phyloP scores from a whole-genome alignment of 2,329 filamentous ascomycete genomes.

The Cladosporium sp. region DNA sequence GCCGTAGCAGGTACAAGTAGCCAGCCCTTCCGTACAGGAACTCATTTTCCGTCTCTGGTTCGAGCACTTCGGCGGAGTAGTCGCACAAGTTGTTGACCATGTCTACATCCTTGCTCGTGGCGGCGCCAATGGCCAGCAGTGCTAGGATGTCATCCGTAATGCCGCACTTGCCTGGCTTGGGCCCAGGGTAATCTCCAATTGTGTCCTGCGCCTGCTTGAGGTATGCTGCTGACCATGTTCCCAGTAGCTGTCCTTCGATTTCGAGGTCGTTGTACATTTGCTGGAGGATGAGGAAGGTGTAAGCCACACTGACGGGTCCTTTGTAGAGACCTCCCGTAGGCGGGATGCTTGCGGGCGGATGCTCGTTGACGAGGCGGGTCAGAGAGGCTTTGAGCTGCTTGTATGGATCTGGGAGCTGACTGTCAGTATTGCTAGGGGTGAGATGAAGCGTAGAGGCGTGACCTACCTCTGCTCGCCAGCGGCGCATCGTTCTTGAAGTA shows the following conservation, averaged over 20 bases:
- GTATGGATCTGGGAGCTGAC: slow-evolving; percentile 41
- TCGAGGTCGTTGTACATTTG: slow-evolving; percentile 50
- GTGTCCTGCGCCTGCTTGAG: slow-evolving; percentile 51
- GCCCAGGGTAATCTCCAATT: slow-evolving; percentile 51
- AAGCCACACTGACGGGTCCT: slow-evolving; percentile 52
- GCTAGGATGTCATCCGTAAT: slow-evolving; percentile 53
- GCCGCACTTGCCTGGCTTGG: slow-evolving; percentile 48
- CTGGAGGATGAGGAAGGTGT: slow-evolving; percentile 52
- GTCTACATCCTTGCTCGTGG: slow-evolving; percentile 51
- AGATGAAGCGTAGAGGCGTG: neutral
- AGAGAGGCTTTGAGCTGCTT: slow-evolving; percentile 54
- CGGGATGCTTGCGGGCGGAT: slow-evolving; percentile 48
- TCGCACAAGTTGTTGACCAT: slow-evolving; percentile 53
- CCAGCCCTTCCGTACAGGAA: slow-evolving; percentile 68
- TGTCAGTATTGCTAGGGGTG: neutral
- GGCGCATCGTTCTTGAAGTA: slow-evolving; percentile 44
- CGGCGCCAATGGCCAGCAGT: slow-evolving; percentile 51
- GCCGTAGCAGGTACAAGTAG: slow-evolving; percentile 65
- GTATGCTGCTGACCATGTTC: slow-evolving; percentile 53
- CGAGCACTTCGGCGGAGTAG: slow-evolving; percentile 49
- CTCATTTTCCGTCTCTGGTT: slow-evolving; percentile 57
- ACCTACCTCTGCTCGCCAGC: slow-evolving; percentile 37
- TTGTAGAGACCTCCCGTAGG: slow-evolving; percentile 53
- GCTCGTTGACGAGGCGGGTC: slow-evolving; percentile 48
- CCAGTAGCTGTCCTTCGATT: slow-evolving; percentile 48